A percentile compares a stretch with the other conserved stretches of the same genome.
Evolutionary conservation across 352 stramenopile species (phyloP).

Genomic region (Phytophthora melonis): DNA sequence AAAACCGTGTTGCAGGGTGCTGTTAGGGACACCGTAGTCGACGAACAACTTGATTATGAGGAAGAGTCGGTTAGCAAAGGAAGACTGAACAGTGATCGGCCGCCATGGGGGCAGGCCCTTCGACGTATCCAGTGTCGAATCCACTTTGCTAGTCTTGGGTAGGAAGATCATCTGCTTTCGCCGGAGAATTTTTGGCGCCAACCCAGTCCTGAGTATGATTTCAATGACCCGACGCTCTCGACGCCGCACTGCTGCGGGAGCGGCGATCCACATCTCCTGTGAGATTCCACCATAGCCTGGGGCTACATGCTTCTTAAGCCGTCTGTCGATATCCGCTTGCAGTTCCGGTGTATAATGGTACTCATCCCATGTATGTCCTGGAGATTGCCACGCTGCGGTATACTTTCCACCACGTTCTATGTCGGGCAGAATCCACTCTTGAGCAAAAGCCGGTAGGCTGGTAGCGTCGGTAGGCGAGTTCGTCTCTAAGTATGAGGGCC

Average conservation of each 20-base stretch:
- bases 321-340: background rate
- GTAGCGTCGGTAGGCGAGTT: background rate
- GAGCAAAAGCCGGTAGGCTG: background rate
- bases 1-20: conserved; percentile 1
- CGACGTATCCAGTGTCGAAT: too few relatives aligned
- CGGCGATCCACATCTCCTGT: too few relatives aligned
- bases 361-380: background rate
- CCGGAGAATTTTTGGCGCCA: too few relatives aligned
- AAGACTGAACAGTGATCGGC: background rate
- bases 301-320: background rate
- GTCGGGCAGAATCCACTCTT: background rate
- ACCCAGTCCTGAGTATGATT: too few relatives aligned
- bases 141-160: too few relatives aligned
- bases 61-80: background rate
- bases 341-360: background rate
- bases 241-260: too few relatives aligned
- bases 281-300: background rate
- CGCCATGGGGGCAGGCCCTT: too few relatives aligned
- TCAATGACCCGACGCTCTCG: too few relatives aligned
- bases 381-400: background rate
- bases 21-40: background rate
- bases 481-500: background rate
- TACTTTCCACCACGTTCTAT: background rate
- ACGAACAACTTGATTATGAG: conserved; percentile 1
- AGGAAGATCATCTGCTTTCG: too few relatives aligned